Evolutionary conservation across 2,329 filamentous ascomycete species (phyloP).

Genomic region (Phialophora macrospora): DNA sequence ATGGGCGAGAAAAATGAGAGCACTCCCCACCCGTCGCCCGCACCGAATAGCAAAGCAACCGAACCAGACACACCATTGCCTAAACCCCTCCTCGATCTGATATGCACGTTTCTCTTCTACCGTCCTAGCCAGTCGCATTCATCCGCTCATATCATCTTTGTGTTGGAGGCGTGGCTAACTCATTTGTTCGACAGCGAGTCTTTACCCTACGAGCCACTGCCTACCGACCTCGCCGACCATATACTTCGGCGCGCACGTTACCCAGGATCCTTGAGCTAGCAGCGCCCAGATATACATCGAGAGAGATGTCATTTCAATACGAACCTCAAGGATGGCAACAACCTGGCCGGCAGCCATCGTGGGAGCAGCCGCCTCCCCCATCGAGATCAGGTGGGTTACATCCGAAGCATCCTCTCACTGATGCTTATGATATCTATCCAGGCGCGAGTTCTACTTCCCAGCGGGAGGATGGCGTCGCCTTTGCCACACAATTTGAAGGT

Average conservation of each 20-base stretch:
- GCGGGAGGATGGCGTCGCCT: constrained; percentile 76
- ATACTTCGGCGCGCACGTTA: constrained; percentile 1
- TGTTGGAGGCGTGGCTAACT: constrained; percentile 19
- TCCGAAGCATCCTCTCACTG: constrained; percentile 5
- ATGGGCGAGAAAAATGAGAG: constrained; percentile 36
- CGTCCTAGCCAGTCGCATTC: constrained; percentile 28
- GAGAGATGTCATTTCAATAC: constrained; percentile 67
- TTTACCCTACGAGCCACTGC: not conserved
- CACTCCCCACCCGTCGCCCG: constrained; percentile 34
- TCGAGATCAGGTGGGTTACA: constrained; percentile 69
- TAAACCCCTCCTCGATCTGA: constrained; percentile 26
- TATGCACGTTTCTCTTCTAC: constrained; percentile 24
- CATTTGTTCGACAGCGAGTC: constrained; percentile 20
- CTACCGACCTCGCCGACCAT: constrained; percentile 1
- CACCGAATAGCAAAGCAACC: constrained; percentile 16
- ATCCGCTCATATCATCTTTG: constrained; percentile 11
- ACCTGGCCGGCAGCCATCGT: constrained; percentile 67
- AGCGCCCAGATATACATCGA: not conserved
- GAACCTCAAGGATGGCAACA: constrained; percentile 69
- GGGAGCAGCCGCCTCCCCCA: constrained; percentile 74
- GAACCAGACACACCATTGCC: constrained; percentile 23
- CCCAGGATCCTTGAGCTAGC: not conserved
- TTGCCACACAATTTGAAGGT: constrained; percentile 89
- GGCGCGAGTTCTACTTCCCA: constrained; percentile 76
- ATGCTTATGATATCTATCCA: constrained; percentile 47